A percentile compares a stretch with the other conserved stretches of the same genome.
Conservation (phyloP, 768 basidiomycete species). For the Tricholoma sp. region DNA sequence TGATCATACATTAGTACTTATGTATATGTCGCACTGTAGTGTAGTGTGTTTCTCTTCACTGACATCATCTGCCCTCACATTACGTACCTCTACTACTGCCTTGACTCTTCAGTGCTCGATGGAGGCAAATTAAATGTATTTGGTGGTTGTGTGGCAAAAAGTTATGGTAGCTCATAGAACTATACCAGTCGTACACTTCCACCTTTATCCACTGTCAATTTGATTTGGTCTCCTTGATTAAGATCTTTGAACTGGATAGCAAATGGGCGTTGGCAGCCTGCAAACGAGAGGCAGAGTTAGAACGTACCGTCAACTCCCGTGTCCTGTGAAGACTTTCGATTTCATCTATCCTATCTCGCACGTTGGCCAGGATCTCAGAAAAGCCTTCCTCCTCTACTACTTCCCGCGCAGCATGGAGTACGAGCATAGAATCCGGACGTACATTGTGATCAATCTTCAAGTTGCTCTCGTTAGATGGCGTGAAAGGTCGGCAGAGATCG, state of each 20-base stretch:
- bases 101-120: not conserved
- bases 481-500: not conserved
- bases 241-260: slow-evolving; percentile 43
- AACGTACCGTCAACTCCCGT: slow-evolving; percentile 62
- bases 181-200: slow-evolving; percentile 10
- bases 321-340: slow-evolving; percentile 84
- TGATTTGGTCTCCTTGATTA: slow-evolving; percentile 41
- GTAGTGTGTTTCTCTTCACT: slow-evolving; percentile 2
- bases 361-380: slow-evolving; percentile 68
- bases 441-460: slow-evolving; percentile 66
- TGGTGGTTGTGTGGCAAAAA: not conserved
- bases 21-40: slow-evolving; percentile 24
- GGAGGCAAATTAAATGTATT: slow-evolving; percentile 10
- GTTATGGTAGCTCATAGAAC: not conserved
- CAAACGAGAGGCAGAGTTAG: not conserved
- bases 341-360: slow-evolving; percentile 65
- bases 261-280: not conserved
- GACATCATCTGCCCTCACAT: slow-evolving; percentile 5
- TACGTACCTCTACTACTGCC: slow-evolving; percentile 7
- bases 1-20: slow-evolving; percentile 6
- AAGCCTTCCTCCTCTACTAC: slow-evolving; percentile 75
- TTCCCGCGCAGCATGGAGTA: slow-evolving; percentile 66
- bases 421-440: slow-evolving; percentile 74
- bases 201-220: slow-evolving; percentile 57
- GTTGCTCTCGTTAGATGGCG: slow-evolving; percentile 4